A percentile compares a stretch with the other conserved stretches of the same genome.
phyloP scores from a whole-genome alignment of 2,329 filamentous ascomycete species.

The Mariannaea sp. region DNA sequence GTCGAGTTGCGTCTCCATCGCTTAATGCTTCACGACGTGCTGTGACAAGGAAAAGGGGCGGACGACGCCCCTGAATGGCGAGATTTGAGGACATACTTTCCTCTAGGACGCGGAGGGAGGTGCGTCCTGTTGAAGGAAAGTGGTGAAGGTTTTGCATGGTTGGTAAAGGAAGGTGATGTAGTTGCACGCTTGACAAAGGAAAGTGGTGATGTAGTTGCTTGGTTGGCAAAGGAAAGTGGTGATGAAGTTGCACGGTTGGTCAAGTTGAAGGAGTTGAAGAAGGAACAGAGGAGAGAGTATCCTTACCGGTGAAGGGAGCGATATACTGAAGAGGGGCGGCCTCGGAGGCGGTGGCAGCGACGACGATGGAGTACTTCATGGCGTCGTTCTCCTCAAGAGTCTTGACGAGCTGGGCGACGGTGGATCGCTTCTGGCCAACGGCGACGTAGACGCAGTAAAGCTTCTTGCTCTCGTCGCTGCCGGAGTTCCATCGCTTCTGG shows the following conservation, averaged over 20 bases:
- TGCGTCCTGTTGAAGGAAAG: not conserved
- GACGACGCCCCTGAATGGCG: no score
- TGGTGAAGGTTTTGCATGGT: not conserved
- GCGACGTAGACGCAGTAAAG: constrained; percentile 99
- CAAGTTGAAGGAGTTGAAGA: not conserved
- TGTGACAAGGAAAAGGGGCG: no score
- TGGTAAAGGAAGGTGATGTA: not conserved
- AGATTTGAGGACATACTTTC: no score
- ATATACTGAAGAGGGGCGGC: constrained; percentile 94
- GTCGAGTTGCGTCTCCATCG: no score
- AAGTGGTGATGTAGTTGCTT: no score
- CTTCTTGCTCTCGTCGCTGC: constrained; percentile 92
- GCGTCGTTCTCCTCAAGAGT: constrained; percentile 99
- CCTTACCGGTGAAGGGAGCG: constrained; percentile 82
- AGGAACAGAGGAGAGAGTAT: constrained; percentile 16
- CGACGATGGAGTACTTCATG: constrained; percentile 96
- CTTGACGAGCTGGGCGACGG: constrained; percentile 98
- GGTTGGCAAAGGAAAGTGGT: no score
- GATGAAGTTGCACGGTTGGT: not conserved
- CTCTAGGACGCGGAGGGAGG: no score
- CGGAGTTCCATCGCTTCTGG: constrained; percentile 97
- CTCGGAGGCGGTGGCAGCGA: constrained; percentile 96
- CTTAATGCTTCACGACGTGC: no score
- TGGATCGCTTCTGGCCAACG: constrained; percentile 99
- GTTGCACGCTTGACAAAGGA: no score